These are phyloP conservation scores for Prototheca cutis DNA, from an alignment of 163 green algal genomes.

Conservation along the genomic window DNA sequence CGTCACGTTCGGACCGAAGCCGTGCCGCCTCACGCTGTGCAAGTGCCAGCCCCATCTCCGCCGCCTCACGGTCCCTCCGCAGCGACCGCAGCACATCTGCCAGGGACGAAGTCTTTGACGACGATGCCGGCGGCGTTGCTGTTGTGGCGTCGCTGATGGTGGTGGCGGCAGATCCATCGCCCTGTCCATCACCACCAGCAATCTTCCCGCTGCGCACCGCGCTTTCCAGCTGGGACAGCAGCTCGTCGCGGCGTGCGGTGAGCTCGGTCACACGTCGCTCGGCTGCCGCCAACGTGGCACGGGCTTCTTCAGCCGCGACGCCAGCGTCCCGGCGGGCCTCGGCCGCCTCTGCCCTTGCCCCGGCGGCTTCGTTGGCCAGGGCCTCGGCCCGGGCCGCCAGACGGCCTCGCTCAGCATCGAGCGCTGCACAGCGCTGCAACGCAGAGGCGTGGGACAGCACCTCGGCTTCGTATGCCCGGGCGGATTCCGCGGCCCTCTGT, in stretches of 20 bases:
- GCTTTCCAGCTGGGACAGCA: slow-evolving; percentile 19
- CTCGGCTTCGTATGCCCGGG: slow-evolving; percentile 36
- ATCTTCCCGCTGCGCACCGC: no score
- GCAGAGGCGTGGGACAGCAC: slow-evolving; percentile 44
- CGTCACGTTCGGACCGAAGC: slow-evolving; percentile 11
- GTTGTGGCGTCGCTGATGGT: neutral
- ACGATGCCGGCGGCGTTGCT: neutral
- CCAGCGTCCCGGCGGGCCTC: slow-evolving; percentile 15
- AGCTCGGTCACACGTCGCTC: slow-evolving; percentile 16
- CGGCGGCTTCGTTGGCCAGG: neutral
- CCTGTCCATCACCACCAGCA: no score
- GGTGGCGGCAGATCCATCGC: no score
- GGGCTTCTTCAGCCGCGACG: slow-evolving; percentile 11
- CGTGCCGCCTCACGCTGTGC: slow-evolving; percentile 24
- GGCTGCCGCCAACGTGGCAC: slow-evolving; percentile 12
- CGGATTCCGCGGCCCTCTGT: slow-evolving; percentile 6
- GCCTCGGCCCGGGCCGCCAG: neutral
- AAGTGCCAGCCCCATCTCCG: slow-evolving; percentile 26
- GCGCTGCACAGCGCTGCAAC: slow-evolving; percentile 17
- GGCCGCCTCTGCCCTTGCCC: slow-evolving; percentile 10
- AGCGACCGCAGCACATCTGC: slow-evolving; percentile 24
- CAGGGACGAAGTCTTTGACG: neutral
- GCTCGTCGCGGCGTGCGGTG: slow-evolving; percentile 14
- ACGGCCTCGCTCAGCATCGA: neutral
- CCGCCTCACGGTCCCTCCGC: slow-evolving; percentile 30